Percentiles rank a stretch among this genome's conserved stretches.
Conservation (phyloP, 805 yeast species). For the Yamadazyma nakazawae region DNA sequence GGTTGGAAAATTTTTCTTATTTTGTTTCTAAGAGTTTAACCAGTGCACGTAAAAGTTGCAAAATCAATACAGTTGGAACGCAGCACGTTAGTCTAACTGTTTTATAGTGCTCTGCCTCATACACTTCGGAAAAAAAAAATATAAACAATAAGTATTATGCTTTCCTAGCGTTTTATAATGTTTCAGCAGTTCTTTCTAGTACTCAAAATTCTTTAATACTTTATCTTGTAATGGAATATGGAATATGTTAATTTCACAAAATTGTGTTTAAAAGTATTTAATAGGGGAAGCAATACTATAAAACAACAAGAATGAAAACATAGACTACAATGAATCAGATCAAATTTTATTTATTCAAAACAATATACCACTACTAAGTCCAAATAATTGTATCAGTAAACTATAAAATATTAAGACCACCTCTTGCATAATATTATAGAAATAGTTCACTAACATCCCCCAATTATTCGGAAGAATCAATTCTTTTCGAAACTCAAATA, state of each 20-base stretch:
- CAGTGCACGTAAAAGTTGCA: constrained; percentile 3
- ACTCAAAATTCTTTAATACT: no score
- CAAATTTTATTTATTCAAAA: neutral
- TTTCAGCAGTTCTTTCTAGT: no score
- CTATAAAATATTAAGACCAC: constrained; percentile 14
- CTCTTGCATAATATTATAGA: constrained; percentile 10
- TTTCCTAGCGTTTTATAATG: no score
- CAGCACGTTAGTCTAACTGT: neutral
- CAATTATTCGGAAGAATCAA: constrained; percentile 12
- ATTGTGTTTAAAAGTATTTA: no score
- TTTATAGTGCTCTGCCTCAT: neutral
- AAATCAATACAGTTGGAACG: neutral
- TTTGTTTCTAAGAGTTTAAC: neutral
- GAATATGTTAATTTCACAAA: no score
- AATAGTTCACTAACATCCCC: constrained; percentile 19
- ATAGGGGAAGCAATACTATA: no score
- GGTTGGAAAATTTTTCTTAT: neutral
- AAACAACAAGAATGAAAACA: no score
- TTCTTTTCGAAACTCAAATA: constrained; percentile 59
- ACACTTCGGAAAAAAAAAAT: neutral
- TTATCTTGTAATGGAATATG: no score
- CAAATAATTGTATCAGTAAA: constrained; percentile 12
- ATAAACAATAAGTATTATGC: neutral
- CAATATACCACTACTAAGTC: constrained; percentile 5
- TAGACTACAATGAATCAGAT: no score